Conservation (phyloP, 306 rosid genomes). For the Biancaea sappan region DNA sequence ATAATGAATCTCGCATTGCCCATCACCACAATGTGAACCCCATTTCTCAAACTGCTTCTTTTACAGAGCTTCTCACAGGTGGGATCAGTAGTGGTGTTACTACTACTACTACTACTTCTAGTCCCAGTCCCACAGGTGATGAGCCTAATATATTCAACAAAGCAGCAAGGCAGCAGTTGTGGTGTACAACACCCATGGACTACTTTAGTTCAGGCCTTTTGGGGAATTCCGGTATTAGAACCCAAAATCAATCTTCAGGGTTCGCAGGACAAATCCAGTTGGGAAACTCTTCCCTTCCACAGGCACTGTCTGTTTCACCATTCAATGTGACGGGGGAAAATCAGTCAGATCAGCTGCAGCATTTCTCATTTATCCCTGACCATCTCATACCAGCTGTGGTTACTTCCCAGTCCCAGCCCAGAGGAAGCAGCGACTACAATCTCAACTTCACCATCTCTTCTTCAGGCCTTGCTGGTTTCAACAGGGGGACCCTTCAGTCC, state of each 20-base stretch:
- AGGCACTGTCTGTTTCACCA: slow-evolving; percentile 56
- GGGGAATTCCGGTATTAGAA: slow-evolving; percentile 52
- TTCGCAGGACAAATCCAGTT: slow-evolving; percentile 54
- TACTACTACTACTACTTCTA: slow-evolving; percentile 16
- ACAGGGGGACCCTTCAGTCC: slow-evolving; percentile 99
- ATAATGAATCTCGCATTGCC: no score
- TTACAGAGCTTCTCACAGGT: slow-evolving; percentile 79
- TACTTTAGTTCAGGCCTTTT: slow-evolving; percentile 55
- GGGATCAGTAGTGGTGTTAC: slow-evolving; percentile 43
- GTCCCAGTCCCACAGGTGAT: slow-evolving; percentile 50
- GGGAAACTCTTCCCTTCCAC: slow-evolving; percentile 53
- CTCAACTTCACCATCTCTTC: slow-evolving; percentile 78
- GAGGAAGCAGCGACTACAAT: slow-evolving; percentile 62
- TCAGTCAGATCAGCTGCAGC: slow-evolving; percentile 56
- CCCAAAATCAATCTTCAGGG: slow-evolving; percentile 54
- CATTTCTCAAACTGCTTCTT: slow-evolving; percentile 60
- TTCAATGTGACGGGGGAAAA: slow-evolving; percentile 50
- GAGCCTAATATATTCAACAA: slow-evolving; percentile 57
- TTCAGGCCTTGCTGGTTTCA: slow-evolving; percentile 83
- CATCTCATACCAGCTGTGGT: slow-evolving; percentile 59
- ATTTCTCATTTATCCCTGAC: slow-evolving; percentile 63
- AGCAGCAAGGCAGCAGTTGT: slow-evolving; percentile 41
- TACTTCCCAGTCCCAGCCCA: no score
- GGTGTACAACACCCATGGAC: slow-evolving; percentile 59
- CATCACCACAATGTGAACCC: slow-evolving; percentile 42